phyloP scores from a whole-genome alignment of 495 filamentous ascomycete genomes.

The Neurospora tetrasperma region DNA sequence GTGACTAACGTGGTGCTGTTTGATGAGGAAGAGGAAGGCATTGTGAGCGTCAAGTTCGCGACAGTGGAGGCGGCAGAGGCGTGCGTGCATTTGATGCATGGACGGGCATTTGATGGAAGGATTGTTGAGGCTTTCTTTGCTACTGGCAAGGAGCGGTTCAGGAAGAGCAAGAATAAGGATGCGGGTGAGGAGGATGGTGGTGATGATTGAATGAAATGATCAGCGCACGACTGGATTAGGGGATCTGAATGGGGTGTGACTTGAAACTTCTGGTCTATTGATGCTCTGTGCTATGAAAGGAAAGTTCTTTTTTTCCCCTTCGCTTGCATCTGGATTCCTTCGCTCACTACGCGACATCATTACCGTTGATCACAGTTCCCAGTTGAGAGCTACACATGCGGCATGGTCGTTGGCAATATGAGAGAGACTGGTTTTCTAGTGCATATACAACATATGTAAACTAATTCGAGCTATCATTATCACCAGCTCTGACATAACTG shows the following conservation, averaged over 20 bases:
- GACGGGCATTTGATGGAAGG: slow-evolving; percentile 65
- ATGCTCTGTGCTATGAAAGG: background rate
- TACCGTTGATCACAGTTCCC: no score
- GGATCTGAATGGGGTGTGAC: background rate
- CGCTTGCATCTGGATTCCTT: background rate
- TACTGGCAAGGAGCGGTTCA: slow-evolving; percentile 66
- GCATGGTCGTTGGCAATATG: no score
- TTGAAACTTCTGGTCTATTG: background rate
- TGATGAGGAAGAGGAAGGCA: slow-evolving; percentile 77
- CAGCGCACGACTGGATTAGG: no score
- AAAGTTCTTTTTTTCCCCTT: background rate
- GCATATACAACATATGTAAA: no score
- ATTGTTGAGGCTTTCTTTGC: slow-evolving; percentile 68
- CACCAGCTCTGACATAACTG: background rate
- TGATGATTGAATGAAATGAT: slow-evolving; percentile 12
- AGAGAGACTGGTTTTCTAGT: no score
- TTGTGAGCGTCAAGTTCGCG: slow-evolving; percentile 72
- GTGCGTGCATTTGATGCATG: slow-evolving; percentile 71
- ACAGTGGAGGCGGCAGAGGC: slow-evolving; percentile 57
- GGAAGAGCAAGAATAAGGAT: slow-evolving; percentile 49
- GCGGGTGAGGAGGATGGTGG: slow-evolving; percentile 29
- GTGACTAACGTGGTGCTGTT: slow-evolving; percentile 88
- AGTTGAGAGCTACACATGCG: no score
- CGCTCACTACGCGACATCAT: no score
- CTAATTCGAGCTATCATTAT: no score